A percentile compares a stretch with the other conserved stretches of the same genome.
Conservation (phyloP, 441 rosid genomes). For the Arabidopsis hybrid region DNA sequence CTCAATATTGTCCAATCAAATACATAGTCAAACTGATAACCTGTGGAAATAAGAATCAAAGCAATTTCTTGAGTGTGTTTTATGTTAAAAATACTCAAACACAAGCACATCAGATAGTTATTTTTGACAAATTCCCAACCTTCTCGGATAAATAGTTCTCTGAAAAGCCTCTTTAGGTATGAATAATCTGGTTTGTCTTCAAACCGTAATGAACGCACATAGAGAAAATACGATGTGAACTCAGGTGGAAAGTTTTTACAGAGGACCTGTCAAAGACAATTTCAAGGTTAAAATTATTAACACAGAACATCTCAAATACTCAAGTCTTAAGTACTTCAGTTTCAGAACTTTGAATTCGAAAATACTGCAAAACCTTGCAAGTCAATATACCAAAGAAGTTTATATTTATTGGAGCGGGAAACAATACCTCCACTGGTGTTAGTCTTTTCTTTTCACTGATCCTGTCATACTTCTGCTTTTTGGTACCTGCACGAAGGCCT, state of each 20-base stretch:
- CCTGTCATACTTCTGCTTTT: conserved; percentile 72
- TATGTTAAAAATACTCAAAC: background rate
- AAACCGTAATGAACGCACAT: conserved; percentile 72
- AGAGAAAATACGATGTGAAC: conserved; percentile 71
- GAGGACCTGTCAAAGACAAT: conserved; percentile 55
- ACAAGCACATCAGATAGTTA: background rate
- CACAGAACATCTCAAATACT: background rate
- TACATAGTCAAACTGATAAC: conserved; percentile 76
- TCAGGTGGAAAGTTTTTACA: conserved; percentile 71
- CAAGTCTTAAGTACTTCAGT: background rate
- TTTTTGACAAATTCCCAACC: conserved; percentile 37
- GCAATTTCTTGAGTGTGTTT: conserved; percentile 26
- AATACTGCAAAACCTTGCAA: background rate
- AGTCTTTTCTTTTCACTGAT: conserved; percentile 70
- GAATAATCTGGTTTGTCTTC: conserved; percentile 82
- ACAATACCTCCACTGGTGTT: conserved; percentile 61
- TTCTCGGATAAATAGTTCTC: conserved; percentile 76
- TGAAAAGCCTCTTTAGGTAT: conserved; percentile 72
- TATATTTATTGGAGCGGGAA: background rate
- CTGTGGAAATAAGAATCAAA: conserved; percentile 46
- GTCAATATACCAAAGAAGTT: background rate
- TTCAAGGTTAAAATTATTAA: background rate
- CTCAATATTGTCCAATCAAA: conserved; percentile 69
- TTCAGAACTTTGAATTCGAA: background rate
- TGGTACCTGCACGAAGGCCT: conserved; percentile 70